Evolutionary conservation across 1,139 yeast species (phyloP), one percentile per base, ranked within the genome.

Genomic region (Geotrichum phurueaensis): DNA sequence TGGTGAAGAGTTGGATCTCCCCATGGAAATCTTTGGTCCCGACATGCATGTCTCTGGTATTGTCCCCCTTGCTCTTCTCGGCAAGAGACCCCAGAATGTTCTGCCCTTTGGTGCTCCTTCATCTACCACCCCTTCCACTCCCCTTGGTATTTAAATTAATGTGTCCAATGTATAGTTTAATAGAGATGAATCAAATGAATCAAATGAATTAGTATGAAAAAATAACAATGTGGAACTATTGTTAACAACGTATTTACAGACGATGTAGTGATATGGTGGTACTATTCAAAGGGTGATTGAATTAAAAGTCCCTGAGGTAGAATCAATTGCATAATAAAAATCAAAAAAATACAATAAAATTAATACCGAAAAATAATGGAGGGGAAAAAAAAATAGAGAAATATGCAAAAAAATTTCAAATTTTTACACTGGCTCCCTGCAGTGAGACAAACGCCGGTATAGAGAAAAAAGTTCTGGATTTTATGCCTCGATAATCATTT

Each of bases 11-110:
- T 73, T 78, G 48, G 76, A 74, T 54, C 68, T 78, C 64, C 79
- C 79, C 53, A 77, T 78, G 81, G 80, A 78, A 70, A 76, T 78
- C 63, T 78, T 74, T 65, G 81, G 81, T 18, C 81, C 81, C n/a
- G 81, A 78, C 64, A 78, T 78, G 80, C 81, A 78, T 65, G 81
- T 78, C 39, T 73, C 78, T 52, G 81, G 81, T 47, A 78, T 78
- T 63, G 80, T 77, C 20, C 80, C 80, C 43, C 67, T 77, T 55
- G 79, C 79, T 43, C 70, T 76, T 50, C 64, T 64, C 31, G 75
- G 75, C 62, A 76, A 76, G 73, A 71, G 76, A 49, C 78, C 79
- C 51, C 72, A 71, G 71, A 71, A 72, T 52, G 73, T 76, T 54
- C 64, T 67, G 63, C 78, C 77, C 39, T 76, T 76, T 65, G 75